Evolutionary conservation across 2,329 filamentous ascomycete genomes (phyloP), one percentile per base, ranked within the genome.

Genomic region (Aspergillus neotritici): DNA sequence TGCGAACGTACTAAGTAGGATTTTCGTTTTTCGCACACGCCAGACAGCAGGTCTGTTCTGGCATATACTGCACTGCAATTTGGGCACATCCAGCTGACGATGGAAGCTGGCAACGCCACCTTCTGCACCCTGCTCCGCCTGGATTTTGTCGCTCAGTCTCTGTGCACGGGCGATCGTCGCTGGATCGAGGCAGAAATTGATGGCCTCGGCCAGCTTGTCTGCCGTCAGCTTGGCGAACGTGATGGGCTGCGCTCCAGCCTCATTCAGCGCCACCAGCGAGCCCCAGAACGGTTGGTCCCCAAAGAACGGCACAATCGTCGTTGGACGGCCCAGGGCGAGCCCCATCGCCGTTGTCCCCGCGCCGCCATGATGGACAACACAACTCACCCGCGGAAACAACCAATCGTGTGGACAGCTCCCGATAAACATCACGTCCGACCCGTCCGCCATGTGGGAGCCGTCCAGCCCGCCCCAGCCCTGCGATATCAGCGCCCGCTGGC

Each of bases 341-440:
- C 87, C 87, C 1, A 86, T 85, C 2, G 87, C 86, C 2, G 86
- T 91, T 2, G 87, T 94, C 16, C 87, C 87, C 15, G 87, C 87
- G 46, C 87, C 87, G 30, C 87, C 87, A 50, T 93, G 87, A 60
- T 94, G 87, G 5, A 90, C 83, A 1, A 93, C 87, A 34, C 80
- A 82, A 1, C 85, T 84, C 1, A 93, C 86, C 31, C 76, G 80
- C 51, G 86, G 75, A 64, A 94, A 94, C 0, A 94, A 68, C 87
- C 87, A 94, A 64, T 93, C 87, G 51, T 94, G 87, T 2, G 87
- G 87, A 32, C 83, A 83, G 56, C 90, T 91, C 10, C 86, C 87
- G 32, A 93, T 73, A 83, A 93, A 84, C 87, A 4, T 91, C 78
- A 9, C 79, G 5, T 87, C 64, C 2, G 75, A 76, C 6, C 84